A percentile compares a stretch with the other conserved stretches of the same genome.
Conservation (phyloP, 78 protist genomes). For the Dictyostelium capitatum region DNA sequence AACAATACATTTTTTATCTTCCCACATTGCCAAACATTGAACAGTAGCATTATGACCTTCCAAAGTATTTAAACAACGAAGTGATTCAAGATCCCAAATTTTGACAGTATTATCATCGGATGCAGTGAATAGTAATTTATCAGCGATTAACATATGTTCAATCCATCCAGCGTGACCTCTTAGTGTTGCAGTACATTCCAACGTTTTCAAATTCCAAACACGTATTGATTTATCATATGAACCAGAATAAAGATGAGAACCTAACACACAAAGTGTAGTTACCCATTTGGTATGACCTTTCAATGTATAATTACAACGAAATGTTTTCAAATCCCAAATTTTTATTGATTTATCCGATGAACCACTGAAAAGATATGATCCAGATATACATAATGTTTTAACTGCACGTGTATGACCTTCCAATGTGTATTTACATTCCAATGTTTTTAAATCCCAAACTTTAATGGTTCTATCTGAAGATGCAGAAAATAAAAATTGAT, state of each 20-base stretch:
- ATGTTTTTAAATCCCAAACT: constrained; percentile 35
- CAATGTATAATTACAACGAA: constrained; percentile 66
- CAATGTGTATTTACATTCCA: constrained; percentile 69
- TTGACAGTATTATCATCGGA: constrained; percentile 67
- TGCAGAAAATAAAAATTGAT: constrained; percentile 77
- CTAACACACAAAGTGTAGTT: constrained; percentile 42
- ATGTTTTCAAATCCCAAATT: constrained; percentile 82
- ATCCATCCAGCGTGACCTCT: constrained; percentile 80
- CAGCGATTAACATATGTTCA: constrained; percentile 51
- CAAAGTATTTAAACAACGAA: constrained; percentile 47
- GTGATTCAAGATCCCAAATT: constrained; percentile 82
- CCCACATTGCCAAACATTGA: constrained; percentile 68
- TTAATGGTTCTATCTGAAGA: constrained; percentile 75
- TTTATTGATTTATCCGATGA: constrained; percentile 71
- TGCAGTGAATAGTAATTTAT: constrained; percentile 50
- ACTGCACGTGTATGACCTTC: constrained; percentile 75
- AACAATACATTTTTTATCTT: constrained; percentile 41
- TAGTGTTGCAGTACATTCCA: constrained; percentile 41
- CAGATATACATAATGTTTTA: constrained; percentile 53
- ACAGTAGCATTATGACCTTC: constrained; percentile 80
- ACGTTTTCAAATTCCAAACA: constrained; percentile 74
- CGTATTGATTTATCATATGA: constrained; percentile 76
- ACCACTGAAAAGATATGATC: constrained; percentile 83
- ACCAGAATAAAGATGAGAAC: constrained; percentile 71
- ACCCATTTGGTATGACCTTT: constrained; percentile 85